Evolutionary conservation across 768 basidiomycete species (phyloP).

Genomic region (Ramaria sp.): DNA sequence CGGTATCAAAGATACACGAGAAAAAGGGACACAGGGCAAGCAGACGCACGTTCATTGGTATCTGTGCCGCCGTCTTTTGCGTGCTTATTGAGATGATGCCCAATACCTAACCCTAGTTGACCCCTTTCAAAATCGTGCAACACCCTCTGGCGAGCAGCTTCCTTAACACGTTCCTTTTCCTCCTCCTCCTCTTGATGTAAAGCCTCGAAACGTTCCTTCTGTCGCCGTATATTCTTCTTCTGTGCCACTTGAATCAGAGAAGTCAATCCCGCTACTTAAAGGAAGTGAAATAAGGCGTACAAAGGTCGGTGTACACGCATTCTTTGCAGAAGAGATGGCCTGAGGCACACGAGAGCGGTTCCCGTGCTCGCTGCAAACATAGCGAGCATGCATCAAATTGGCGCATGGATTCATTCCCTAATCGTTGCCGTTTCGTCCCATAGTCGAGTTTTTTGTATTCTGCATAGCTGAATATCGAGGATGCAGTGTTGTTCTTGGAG

Average conservation of each 20-base stretch:
- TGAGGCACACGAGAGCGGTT: conserved; percentile 71
- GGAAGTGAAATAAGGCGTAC: conserved; percentile 32
- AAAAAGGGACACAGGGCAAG: not conserved
- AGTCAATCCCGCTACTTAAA: conserved; percentile 1
- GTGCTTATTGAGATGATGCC: conserved; percentile 30
- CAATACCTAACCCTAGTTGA: conserved; percentile 52
- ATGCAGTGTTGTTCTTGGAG: conserved; percentile 84
- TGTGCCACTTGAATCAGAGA: conserved; percentile 50
- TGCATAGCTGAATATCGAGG: conserved; percentile 82
- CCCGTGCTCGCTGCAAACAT: conserved; percentile 74
- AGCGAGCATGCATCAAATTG: conserved; percentile 85
- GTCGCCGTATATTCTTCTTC: conserved; percentile 88
- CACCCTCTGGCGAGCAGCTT: conserved; percentile 80
- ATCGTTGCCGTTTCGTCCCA: conserved; percentile 70
- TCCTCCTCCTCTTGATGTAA: conserved; percentile 73
- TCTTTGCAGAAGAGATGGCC: conserved; percentile 97
- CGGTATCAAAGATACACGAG: not conserved
- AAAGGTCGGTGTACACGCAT: conserved; percentile 78
- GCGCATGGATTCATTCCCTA: conserved; percentile 90
- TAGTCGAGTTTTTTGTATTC: conserved; percentile 81
- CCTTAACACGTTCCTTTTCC: conserved; percentile 56
- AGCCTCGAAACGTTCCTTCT: conserved; percentile 67
- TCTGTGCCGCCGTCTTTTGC: conserved; percentile 12
- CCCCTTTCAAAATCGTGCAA: conserved; percentile 82
- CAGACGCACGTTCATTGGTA: conserved; percentile 23